Evolutionary conservation across 2,329 filamentous ascomycete species (phyloP).

Genomic region (Hypoxylon rubiginosum): DNA sequence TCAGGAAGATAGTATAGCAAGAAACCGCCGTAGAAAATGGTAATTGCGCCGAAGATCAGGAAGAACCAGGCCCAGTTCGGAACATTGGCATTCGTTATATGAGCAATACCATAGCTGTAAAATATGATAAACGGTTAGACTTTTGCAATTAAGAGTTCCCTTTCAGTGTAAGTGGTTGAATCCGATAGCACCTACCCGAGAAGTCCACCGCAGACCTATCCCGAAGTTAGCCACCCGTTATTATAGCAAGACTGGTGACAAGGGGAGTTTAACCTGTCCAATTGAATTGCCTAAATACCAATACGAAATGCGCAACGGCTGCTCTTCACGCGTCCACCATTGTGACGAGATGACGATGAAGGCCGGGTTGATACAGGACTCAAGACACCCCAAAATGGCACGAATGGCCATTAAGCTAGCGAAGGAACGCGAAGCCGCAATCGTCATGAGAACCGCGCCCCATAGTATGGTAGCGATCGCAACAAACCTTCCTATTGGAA

Average conservation of each 20-base stretch:
- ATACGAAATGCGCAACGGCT: conserved; percentile 65
- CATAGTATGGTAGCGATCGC: conserved; percentile 60
- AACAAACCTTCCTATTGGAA: conserved; percentile 64
- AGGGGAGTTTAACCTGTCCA: conserved; percentile 61
- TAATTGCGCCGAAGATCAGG: conserved; percentile 69
- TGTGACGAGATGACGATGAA: conserved; percentile 54
- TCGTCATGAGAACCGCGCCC: conserved; percentile 63
- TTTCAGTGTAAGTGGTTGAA: too few relatives aligned
- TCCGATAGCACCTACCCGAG: too few relatives aligned
- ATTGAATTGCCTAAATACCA: conserved; percentile 72
- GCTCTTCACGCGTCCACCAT: conserved; percentile 60
- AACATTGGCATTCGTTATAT: conserved; percentile 59
- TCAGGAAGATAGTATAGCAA: conserved; percentile 72
- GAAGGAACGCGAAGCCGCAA: conserved; percentile 67
- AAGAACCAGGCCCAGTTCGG: conserved; percentile 56
- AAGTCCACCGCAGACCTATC: conserved; percentile 72
- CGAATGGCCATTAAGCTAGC: conserved; percentile 67
- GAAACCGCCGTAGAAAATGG: conserved; percentile 66
- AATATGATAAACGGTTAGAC: too few relatives aligned
- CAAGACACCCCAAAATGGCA: conserved; percentile 68
- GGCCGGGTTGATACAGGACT: conserved; percentile 69
- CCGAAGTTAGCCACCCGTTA: conserved; percentile 44
- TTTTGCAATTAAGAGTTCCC: too few relatives aligned
- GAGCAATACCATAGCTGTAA: conserved; percentile 71
- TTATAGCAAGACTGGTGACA: background rate